Evolutionary conservation across 2,329 filamentous ascomycete species (phyloP), one percentile per base, ranked within the genome.

Genomic region (Chrysosporium keratinophilum): DNA sequence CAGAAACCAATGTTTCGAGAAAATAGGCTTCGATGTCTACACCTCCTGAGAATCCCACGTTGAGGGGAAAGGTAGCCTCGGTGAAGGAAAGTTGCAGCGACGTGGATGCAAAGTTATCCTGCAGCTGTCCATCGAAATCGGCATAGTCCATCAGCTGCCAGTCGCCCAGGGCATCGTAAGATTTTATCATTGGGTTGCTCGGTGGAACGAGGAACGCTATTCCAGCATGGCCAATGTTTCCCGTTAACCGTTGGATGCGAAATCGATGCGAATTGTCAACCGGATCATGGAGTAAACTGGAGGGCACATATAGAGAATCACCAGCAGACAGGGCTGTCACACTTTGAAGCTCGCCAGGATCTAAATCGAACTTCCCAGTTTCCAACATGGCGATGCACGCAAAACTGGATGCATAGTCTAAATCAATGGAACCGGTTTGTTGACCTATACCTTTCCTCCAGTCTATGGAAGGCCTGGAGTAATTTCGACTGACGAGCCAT

Each of bases 71-170:
- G 61, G 52, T 0, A 57, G 17, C 23, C 58, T 41, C 56, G 0
- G 62, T 62, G 35, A 63, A 59, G 1, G 57, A 62, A 14, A 65
- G 57, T 48, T 64, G 63, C 10, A 65, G 46, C 0, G 58, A 56
- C 1, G 61, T 63, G 7, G 53, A 23, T 5, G 15, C 2, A 43
- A 65, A 65, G 34, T 41, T 42, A 37, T 60, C 56, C n/a, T n/a
- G n/a, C 12, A 48, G 10, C 17, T 55, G 55, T 1, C 56, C 55
- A 45, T 65, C 60, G 40, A 60, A 65, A 1, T 31, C 23, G 12
- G 52, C 12, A 40, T 62, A 60, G 35, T 57, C 56, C 28, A 63
- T 52, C 0, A 59, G 15, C 3, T 42, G 28, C 42, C 55, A 58
- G 5, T 54, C 46, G 5, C 34, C 23, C 1, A 15, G 5, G n/a